phyloP scores from a whole-genome alignment of 2,329 filamentous ascomycete species.

The Cladosporium halotolerans region DNA sequence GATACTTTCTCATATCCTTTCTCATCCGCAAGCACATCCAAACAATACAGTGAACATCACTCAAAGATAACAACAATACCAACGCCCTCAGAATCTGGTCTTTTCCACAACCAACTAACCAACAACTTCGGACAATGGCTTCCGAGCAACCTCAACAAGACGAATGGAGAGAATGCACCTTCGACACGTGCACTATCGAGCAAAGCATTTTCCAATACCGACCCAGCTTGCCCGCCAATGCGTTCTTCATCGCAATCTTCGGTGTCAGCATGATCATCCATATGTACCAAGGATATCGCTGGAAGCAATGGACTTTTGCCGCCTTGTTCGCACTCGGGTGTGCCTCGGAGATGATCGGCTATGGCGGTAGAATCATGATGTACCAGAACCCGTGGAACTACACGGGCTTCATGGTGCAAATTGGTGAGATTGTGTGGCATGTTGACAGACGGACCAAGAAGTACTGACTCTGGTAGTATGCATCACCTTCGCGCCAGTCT shows the following conservation, averaged over 20 bases:
- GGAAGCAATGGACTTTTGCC: constrained; percentile 40
- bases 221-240: constrained; percentile 46
- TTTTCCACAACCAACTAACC: not conserved
- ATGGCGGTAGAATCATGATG: constrained; percentile 52
- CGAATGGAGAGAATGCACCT: constrained; percentile 12
- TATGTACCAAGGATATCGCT: constrained; percentile 31
- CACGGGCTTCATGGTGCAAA: constrained; percentile 39
- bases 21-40: not conserved
- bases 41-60: no score
- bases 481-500: constrained; percentile 60
- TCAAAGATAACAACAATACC: not conserved
- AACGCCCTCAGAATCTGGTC: not conserved
- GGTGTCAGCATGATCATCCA: constrained; percentile 42
- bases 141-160: not conserved
- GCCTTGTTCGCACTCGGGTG: constrained; percentile 51
- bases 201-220: constrained; percentile 40
- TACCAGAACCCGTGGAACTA: constrained; percentile 43
- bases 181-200: constrained; percentile 14
- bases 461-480: constrained; percentile 44
- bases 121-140: not conserved
- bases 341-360: constrained; percentile 53
- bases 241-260: constrained; percentile 44
- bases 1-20: not conserved
- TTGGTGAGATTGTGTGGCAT: constrained; percentile 10
- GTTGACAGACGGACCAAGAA: not conserved